phyloP scores from a whole-genome alignment of 371 early-diverging fungal species.

The Mucor irregularis region DNA sequence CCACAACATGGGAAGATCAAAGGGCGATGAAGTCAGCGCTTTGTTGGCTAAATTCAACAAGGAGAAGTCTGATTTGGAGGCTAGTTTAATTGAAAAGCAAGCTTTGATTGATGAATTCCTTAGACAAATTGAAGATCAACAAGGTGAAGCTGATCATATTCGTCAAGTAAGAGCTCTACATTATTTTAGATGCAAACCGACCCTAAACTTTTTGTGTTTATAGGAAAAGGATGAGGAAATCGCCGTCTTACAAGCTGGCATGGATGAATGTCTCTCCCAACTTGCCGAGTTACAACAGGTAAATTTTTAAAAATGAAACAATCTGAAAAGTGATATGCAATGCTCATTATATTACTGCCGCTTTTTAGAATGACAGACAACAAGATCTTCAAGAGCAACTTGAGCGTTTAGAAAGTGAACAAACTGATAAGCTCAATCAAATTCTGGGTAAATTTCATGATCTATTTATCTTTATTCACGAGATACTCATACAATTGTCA shows the following conservation, averaged over 20 bases:
- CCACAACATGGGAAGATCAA: constrained; percentile 74
- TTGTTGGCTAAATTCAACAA: constrained; percentile 75
- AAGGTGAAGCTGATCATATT: constrained; percentile 69
- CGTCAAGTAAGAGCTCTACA: constrained; percentile 34
- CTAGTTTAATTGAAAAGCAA: constrained; percentile 52
- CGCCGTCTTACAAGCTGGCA: constrained; percentile 86
- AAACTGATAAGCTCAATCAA: constrained; percentile 73
- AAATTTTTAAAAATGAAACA: constrained; percentile 5
- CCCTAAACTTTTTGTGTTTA: neutral
- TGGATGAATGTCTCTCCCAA: constrained; percentile 92
- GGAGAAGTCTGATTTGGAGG: constrained; percentile 82
- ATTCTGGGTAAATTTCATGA: constrained; percentile 70
- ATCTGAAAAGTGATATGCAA: no score
- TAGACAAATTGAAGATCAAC: constrained; percentile 67
- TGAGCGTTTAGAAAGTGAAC: constrained; percentile 63
- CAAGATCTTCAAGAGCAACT: constrained; percentile 68
- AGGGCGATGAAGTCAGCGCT: constrained; percentile 82
- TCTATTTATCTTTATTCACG: neutral
- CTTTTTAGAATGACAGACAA: constrained; percentile 45
- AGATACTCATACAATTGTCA: no score
- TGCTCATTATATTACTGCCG: no score
- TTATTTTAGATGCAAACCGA: neutral
- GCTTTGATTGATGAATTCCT: constrained; percentile 62
- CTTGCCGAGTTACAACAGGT: constrained; percentile 79
- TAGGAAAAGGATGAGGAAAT: constrained; percentile 87